Conservation (phyloP, 371 early-diverging fungal genomes). For the Mucor circinelloides region DNA sequence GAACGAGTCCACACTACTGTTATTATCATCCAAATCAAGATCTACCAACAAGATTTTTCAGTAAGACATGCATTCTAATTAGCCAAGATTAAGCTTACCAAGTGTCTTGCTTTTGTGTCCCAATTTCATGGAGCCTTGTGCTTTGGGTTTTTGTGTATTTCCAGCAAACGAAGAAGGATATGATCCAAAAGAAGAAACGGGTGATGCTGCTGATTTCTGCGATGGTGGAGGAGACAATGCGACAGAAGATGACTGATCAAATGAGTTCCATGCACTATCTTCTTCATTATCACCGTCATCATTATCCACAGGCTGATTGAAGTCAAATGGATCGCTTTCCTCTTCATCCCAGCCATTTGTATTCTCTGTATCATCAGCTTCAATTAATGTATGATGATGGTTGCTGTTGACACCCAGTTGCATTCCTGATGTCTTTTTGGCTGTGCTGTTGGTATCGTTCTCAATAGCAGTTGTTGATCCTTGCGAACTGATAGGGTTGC, state of each 20-base stretch:
- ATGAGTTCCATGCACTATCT: background rate
- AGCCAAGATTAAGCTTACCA: conserved; percentile 22
- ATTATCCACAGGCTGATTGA: conserved; percentile 12
- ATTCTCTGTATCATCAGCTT: conserved; percentile 13
- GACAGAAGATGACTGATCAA: conserved; percentile 1
- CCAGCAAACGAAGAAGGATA: conserved; percentile 3
- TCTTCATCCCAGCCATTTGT: conserved; percentile 44
- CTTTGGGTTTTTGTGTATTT: background rate
- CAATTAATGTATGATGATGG: conserved; percentile 1
- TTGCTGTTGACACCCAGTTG: background rate
- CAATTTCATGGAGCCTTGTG: conserved; percentile 41
- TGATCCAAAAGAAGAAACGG: conserved; percentile 31
- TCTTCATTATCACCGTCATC: conserved; percentile 51
- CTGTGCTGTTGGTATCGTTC: background rate
- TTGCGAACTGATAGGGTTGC: conserved; percentile 12
- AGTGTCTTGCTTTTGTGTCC: conserved; percentile 37
- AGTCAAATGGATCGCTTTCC: conserved; percentile 20
- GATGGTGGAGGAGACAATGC: background rate
- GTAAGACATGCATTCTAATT: background rate
- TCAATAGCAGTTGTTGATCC: background rate
- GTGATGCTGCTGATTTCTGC: conserved; percentile 3
- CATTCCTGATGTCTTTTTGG: background rate
- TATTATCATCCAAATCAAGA: background rate
- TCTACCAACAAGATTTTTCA: background rate
- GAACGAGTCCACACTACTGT: background rate